phyloP scores from a whole-genome alignment of 2,329 filamentous ascomycete species.

The Fusarium sp. region DNA sequence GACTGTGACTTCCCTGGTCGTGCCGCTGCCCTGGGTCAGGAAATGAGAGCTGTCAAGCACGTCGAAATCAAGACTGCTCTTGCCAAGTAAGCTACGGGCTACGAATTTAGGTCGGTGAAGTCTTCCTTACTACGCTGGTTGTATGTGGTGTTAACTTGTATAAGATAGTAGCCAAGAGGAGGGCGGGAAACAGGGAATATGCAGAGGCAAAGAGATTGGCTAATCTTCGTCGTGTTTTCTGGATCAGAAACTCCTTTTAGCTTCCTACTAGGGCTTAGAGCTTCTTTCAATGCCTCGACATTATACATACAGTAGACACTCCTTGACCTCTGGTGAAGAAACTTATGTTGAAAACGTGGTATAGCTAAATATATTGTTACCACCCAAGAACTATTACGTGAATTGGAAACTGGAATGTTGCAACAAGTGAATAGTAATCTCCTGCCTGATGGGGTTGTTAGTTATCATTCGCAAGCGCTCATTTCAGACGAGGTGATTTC shows the following conservation, averaged over 20 bases:
- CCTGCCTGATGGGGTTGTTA: too few species aligned
- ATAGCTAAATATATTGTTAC: neutral
- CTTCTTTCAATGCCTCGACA: accelerated
- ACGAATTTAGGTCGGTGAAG: neutral
- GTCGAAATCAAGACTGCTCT: neutral
- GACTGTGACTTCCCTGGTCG: neutral
- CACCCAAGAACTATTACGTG: neutral
- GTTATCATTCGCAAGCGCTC: too few species aligned
- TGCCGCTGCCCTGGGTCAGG: neutral
- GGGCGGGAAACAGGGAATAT: neutral
- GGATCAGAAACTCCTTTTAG: too few species aligned
- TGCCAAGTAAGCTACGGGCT: neutral
- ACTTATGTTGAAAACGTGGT: accelerated
- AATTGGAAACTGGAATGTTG: accelerated
- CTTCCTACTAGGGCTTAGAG: too few species aligned
- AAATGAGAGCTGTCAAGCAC: neutral
- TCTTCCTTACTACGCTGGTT: neutral
- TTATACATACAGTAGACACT: neutral
- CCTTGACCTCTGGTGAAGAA: accelerated
- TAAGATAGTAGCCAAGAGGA: accelerated
- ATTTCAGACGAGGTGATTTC: neutral
- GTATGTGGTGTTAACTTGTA: neutral
- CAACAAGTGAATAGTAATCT: accelerated
- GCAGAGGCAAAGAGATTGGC: neutral
- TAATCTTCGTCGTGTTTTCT: neutral